These are phyloP conservation scores for Liriodendron chinense DNA, from an alignment of 164 flowering plant species.

Conservation along the genomic window DNA sequence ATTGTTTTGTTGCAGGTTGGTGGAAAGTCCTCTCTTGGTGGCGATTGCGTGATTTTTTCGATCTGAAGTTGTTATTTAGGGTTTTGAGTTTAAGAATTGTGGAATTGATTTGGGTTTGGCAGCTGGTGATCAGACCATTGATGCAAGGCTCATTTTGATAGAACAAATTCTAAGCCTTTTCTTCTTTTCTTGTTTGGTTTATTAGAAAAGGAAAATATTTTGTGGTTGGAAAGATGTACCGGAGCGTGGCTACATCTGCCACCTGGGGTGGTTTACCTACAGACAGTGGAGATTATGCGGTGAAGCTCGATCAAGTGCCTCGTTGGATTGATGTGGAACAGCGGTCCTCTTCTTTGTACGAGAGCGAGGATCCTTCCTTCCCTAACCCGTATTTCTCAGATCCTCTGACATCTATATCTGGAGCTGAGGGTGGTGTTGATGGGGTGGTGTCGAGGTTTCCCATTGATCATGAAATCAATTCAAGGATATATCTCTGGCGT, in stretches of 20 bases:
- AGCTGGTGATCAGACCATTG: no score
- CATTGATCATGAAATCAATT: conserved; percentile 80
- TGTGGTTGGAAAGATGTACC: conserved; percentile 38
- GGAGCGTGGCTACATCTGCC: conserved; percentile 52
- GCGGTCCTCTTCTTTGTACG: conserved; percentile 46
- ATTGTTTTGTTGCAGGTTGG: no score
- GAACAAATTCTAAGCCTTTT: background rate
- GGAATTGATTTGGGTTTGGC: no score
- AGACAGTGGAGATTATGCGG: conserved; percentile 66
- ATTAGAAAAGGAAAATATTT: no score
- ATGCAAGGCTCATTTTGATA: no score
- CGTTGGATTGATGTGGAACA: conserved; percentile 87
- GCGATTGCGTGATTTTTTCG: no score
- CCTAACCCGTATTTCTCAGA: conserved; percentile 54
- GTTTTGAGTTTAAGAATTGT: no score
- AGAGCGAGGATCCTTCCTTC: conserved; percentile 54
- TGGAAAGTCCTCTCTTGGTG: no score
- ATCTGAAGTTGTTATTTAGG: no score
- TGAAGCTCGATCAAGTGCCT: conserved; percentile 86
- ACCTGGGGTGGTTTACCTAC: conserved; percentile 61
- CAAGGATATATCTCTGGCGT: conserved; percentile 92
- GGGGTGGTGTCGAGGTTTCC: conserved; percentile 78
- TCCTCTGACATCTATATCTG: conserved; percentile 60
- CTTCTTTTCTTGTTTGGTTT: background rate
- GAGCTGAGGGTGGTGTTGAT: conserved; percentile 46